Evolutionary conservation across 78 protist species (phyloP).

Genomic region (Trichosphaerium sp.): DNA sequence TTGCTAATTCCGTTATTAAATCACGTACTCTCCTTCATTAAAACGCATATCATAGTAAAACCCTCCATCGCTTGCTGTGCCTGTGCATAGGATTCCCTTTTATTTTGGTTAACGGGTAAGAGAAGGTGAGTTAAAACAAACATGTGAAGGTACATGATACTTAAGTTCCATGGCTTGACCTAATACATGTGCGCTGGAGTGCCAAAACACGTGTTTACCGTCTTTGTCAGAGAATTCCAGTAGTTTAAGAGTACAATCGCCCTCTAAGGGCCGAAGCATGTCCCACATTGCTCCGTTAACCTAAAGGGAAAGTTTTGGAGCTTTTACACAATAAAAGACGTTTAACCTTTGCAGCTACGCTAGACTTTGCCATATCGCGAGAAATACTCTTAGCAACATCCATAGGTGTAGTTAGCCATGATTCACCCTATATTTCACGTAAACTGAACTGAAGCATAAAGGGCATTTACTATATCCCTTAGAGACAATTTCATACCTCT

Average conservation of each 20-base stretch:
- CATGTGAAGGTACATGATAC: not conserved
- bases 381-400: constrained; percentile 73
- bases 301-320: not conserved
- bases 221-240: constrained; percentile 68
- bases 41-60: constrained; percentile 93
- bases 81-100: constrained; percentile 68
- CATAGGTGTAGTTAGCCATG: constrained; percentile 75
- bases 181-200: constrained; percentile 93
- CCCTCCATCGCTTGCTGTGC: constrained; percentile 85
- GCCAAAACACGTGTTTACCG: constrained; percentile 91
- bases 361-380: constrained; percentile 46
- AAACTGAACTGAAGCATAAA: no score
- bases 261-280: constrained; percentile 70
- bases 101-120: no score
- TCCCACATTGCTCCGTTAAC: constrained; percentile 74
- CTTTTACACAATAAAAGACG: not conserved
- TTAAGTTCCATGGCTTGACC: constrained; percentile 81
- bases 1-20: not conserved
- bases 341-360: constrained; percentile 61
- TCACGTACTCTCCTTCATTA: no score
- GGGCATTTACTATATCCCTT: no score
- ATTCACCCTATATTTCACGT: constrained; percentile 51
- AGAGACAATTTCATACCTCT: no score
- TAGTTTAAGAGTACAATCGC: constrained; percentile 46
- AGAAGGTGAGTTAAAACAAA: not conserved